phyloP scores from a whole-genome alignment of 768 basidiomycete species.

The Cystofilobasidium bisporidii region DNA sequence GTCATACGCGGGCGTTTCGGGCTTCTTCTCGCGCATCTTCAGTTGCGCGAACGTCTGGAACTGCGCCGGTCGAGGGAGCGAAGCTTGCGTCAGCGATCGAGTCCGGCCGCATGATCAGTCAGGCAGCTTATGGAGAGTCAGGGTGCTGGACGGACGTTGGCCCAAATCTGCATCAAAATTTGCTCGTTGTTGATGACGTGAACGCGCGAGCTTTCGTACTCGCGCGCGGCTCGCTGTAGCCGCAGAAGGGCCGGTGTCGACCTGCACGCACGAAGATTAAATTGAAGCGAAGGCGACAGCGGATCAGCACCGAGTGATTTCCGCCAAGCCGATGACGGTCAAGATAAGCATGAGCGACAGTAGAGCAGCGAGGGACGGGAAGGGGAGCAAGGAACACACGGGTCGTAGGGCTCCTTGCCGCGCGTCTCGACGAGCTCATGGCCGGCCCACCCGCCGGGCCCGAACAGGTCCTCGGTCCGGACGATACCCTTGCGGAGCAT shows the following conservation, averaged over 20 bases:
- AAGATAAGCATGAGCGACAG: no score
- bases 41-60: background rate
- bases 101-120: no score
- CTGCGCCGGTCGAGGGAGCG: background rate
- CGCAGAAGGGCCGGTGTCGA: constrained; percentile 1
- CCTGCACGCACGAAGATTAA: no score
- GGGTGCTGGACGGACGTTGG: background rate
- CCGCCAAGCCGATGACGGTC: no score
- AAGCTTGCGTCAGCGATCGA: no score
- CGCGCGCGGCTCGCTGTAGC: constrained; percentile 15
- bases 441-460: background rate
- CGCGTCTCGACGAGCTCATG: constrained; percentile 9
- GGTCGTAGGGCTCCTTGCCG: constrained; percentile 11
- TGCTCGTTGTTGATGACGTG: constrained; percentile 2
- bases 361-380: background rate
- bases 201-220: constrained; percentile 16
- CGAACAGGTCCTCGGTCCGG: constrained; percentile 15
- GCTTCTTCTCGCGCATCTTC: background rate
- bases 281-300: background rate
- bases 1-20: background rate
- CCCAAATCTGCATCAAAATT: background rate
- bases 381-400: background rate
- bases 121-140: no score
- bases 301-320: background rate
- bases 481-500: constrained; percentile 10